Base-by-base conservation (phyloP, 371 early-diverging fungal species). In the Mortierella sp. region DNA sequence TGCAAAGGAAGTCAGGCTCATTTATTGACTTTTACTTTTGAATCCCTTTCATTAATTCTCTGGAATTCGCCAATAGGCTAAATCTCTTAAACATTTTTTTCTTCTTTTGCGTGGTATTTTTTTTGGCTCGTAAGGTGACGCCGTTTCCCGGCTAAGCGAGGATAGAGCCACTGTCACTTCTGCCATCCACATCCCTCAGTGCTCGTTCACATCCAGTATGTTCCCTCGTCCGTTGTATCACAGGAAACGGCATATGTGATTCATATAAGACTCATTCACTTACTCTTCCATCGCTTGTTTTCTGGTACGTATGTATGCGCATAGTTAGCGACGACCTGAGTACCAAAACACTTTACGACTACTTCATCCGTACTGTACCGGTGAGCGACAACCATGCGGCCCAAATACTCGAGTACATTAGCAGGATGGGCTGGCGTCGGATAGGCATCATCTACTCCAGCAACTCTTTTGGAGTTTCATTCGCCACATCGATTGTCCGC, bases 271-370 rank as follows among this genome's bases (percentile, higher is more conserved):
- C 18, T 49, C 18, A 49, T 49, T 5, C 1, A 29, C n/a, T 27
- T 32, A 60, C 60, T 32, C 14, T 5, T n/a, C 55, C n/a, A 2
- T 4, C 7, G 8, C 55, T n/a, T 4, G 27, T 27, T 12, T 12
- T 60, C n/a, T 29, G 60, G n/a, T n/a, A n/a, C n/a, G 12, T 70
- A 2, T n/a, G 48, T 49, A 32, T 27, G 32, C 10, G 4, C 11
- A 55, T 60, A 77, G 77, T 71, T 44, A 71, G 77, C 38, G 77
- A 77, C 29, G 63, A 58, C 7, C 35, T 77, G 44, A 78, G 72
- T 54, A 73, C 55, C 68, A 65, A 8, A 29, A 4, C 41, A 5
- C 41, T 72, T 6, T 78, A 73, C 73, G 48, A 44, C 18, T 65
- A 78, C 32, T 78, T 78, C 58, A 41, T 78, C 32, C 78, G 73